phyloP scores from a whole-genome alignment of 2,329 filamentous ascomycete genomes.

The Aschersonia sp. region DNA sequence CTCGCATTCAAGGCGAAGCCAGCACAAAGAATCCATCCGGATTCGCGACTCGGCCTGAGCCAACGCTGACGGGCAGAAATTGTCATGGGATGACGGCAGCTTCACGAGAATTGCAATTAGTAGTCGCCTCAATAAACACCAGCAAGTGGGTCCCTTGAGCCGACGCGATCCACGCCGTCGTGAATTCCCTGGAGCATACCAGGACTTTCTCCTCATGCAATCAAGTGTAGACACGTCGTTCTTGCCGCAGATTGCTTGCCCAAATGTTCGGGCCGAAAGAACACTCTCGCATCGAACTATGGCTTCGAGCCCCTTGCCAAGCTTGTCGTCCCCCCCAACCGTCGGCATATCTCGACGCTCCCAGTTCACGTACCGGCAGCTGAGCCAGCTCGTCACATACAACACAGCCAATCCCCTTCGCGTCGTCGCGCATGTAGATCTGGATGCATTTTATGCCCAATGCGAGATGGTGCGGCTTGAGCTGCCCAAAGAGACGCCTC shows the following conservation, averaged over 20 bases:
- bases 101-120: too few species aligned
- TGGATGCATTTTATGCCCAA: constrained; percentile 96
- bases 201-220: neutral
- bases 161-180: neutral
- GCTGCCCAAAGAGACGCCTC: constrained; percentile 57
- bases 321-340: constrained; percentile 13
- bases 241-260: too few species aligned
- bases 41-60: too few species aligned
- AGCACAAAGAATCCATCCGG: too few species aligned
- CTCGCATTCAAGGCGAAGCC: too few species aligned
- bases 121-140: too few species aligned
- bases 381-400: constrained; percentile 60
- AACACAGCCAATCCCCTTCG: constrained; percentile 64
- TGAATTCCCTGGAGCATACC: neutral
- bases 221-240: neutral
- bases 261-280: neutral
- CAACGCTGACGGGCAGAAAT: too few species aligned
- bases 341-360: constrained; percentile 32
- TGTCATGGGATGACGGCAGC: too few species aligned
- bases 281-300: neutral
- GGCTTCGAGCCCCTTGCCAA: constrained; percentile 3
- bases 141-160: neutral
- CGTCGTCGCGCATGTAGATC: constrained; percentile 80
- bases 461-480: constrained; percentile 84
- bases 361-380: constrained; percentile 71